Conservation (phyloP, 1,139 yeast genomes). For the Magnusiomyces suaveolens region DNA sequence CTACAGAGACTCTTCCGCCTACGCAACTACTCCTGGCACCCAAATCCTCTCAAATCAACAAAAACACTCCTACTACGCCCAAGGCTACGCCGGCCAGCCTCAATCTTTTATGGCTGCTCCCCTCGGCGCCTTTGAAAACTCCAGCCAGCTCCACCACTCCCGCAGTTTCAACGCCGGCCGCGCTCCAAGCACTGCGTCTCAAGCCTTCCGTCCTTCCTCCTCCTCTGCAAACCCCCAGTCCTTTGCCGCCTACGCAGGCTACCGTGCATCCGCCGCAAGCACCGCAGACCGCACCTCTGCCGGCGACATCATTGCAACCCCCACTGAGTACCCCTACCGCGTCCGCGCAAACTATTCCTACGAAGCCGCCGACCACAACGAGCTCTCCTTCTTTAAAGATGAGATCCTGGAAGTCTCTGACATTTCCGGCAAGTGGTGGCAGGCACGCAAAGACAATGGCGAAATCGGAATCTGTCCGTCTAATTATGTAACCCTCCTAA, state of each 20-base stretch:
- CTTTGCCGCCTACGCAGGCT: background rate
- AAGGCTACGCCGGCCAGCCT: background rate
- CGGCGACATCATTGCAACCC: slow-evolving; percentile 23
- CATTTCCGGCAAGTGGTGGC: slow-evolving; percentile 98
- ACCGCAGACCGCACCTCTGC: background rate
- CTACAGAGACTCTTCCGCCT: background rate
- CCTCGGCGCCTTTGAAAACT: slow-evolving; percentile 51
- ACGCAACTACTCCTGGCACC: background rate
- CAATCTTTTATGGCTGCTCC: slow-evolving; percentile 39
- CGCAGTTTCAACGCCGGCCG: slow-evolving; percentile 3
- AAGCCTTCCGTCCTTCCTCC: background rate
- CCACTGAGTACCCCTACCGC: slow-evolving; percentile 60
- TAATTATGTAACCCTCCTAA: slow-evolving; percentile 67
- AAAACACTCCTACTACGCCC: background rate
- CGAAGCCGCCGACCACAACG: slow-evolving; percentile 79
- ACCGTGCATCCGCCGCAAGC: background rate
- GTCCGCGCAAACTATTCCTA: slow-evolving; percentile 50
- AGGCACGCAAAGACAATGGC: slow-evolving; percentile 80
- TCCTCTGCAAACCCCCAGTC: background rate
- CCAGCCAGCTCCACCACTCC: slow-evolving; percentile 20
- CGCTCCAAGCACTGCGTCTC: background rate
- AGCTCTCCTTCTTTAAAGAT: slow-evolving; percentile 80
- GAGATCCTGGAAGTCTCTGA: slow-evolving; percentile 87
- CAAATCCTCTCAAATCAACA: background rate
- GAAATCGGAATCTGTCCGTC: slow-evolving; percentile 96